Evolutionary conservation across 805 yeast genomes (phyloP).

Genomic region (Metschnikowia noctiluminum): DNA sequence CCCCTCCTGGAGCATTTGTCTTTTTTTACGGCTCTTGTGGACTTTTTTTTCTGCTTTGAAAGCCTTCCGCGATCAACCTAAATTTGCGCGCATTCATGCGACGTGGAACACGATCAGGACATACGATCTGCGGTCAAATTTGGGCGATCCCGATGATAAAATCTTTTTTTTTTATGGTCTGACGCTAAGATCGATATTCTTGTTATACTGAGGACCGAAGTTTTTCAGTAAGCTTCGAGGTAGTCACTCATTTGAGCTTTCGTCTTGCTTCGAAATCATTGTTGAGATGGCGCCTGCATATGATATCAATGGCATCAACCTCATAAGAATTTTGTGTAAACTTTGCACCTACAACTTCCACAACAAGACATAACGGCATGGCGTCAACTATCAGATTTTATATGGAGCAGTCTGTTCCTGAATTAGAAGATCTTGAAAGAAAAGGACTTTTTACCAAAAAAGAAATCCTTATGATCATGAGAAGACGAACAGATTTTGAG

Average conservation of each 20-base stretch:
- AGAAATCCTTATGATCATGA: conserved; percentile 82
- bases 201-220: no score
- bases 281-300: not conserved
- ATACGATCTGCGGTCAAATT: no score
- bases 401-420: conserved; percentile 77
- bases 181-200: no score
- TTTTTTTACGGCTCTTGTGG: conserved; percentile 17
- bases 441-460: conserved; percentile 78
- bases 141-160: no score
- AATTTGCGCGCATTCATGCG: no score
- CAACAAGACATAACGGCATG: conserved; percentile 21
- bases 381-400: conserved; percentile 48
- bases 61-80: not conserved
- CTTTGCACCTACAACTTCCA: not conserved
- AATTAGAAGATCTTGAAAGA: conserved; percentile 79
- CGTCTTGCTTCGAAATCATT: no score
- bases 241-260: no score
- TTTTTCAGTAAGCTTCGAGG: no score
- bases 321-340: not conserved
- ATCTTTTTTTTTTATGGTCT: no score
- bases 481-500: conserved; percentile 93
- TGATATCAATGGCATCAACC: not conserved
- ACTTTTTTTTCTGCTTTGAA: not conserved
- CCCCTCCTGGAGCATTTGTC: conserved; percentile 51
- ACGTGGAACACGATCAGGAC: no score